Evolutionary conservation across 1,139 yeast genomes (phyloP).

Genomic region (Arxiozyma heterogenica): DNA sequence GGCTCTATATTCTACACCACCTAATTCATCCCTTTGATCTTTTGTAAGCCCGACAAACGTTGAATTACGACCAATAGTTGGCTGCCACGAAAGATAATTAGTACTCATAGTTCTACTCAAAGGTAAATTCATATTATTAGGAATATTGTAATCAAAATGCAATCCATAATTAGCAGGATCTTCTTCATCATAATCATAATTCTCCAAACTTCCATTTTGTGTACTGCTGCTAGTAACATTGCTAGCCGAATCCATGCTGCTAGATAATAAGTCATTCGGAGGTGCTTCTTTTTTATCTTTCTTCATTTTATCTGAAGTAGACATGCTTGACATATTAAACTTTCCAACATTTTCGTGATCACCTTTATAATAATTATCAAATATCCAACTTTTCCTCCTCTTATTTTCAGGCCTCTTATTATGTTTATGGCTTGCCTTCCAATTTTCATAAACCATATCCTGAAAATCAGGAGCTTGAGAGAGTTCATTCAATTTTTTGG

Average conservation of each 20-base stretch:
- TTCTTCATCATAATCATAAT: slow-evolving; percentile 4
- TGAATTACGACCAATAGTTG: slow-evolving; percentile 89
- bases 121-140: slow-evolving; percentile 10
- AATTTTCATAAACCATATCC: slow-evolving; percentile 30
- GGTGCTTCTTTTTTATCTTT: not conserved
- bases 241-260: not conserved
- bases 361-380: slow-evolving; percentile 5
- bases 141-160: slow-evolving; percentile 15
- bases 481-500: slow-evolving; percentile 22
- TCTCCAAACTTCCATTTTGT: not conserved
- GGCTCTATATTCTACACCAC: slow-evolving; percentile 95
- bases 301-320: not conserved
- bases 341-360: not conserved
- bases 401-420: slow-evolving; percentile 15
- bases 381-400: slow-evolving; percentile 19
- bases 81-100: slow-evolving; percentile 77
- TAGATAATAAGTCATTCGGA: not conserved
- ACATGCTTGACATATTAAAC: not conserved
- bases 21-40: slow-evolving; percentile 84
- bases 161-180: slow-evolving; percentile 13
- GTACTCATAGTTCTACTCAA: slow-evolving; percentile 38
- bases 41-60: slow-evolving; percentile 75
- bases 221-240: slow-evolving; percentile 2
- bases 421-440: slow-evolving; percentile 17
- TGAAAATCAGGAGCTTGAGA: slow-evolving; percentile 41